These are phyloP conservation scores for Williopsis jadinii DNA, from an alignment of 1,139 yeast genomes.

Conservation along the genomic window DNA sequence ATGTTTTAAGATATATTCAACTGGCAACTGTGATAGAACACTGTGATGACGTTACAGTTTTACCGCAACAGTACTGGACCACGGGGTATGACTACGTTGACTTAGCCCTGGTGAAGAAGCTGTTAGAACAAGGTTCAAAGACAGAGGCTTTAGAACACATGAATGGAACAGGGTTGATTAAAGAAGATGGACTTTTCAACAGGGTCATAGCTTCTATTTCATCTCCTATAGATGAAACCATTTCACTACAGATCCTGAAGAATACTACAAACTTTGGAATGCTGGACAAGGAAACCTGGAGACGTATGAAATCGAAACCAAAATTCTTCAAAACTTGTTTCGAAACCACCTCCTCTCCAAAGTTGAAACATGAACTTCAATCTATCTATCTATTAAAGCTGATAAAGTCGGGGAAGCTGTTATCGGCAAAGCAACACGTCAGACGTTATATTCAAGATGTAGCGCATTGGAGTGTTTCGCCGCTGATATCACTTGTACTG, in stretches of 20 bases:
- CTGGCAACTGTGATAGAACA: slow-evolving; percentile 8
- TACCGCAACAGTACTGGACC: slow-evolving; percentile 11
- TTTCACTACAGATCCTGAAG: not conserved
- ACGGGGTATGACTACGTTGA: slow-evolving; percentile 13
- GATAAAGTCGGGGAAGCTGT: slow-evolving; percentile 4
- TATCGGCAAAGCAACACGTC: slow-evolving; percentile 3
- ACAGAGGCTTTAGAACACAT: slow-evolving; percentile 9
- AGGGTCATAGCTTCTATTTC: slow-evolving; percentile 5
- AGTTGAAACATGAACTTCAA: slow-evolving; percentile 3
- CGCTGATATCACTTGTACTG: slow-evolving; percentile 1
- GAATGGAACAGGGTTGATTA: slow-evolving; percentile 1
- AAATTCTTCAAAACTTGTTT: slow-evolving; percentile 4
- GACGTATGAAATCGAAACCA: slow-evolving; percentile 2
- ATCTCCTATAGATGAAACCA: not conserved
- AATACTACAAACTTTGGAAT: slow-evolving; percentile 2
- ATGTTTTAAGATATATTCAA: slow-evolving; percentile 10
- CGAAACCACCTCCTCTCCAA: not conserved
- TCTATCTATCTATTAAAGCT: slow-evolving; percentile 5
- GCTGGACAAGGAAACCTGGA: slow-evolving; percentile 4
- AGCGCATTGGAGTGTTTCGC: slow-evolving; percentile 1
- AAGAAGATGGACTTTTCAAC: slow-evolving; percentile 10
- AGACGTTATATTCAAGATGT: not conserved
- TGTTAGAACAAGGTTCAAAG: slow-evolving; percentile 4
- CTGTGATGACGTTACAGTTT: slow-evolving; percentile 4
- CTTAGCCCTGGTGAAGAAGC: slow-evolving; percentile 6